Conservation (phyloP, 345 rosid genomes). For the Gossypium bickii region DNA sequence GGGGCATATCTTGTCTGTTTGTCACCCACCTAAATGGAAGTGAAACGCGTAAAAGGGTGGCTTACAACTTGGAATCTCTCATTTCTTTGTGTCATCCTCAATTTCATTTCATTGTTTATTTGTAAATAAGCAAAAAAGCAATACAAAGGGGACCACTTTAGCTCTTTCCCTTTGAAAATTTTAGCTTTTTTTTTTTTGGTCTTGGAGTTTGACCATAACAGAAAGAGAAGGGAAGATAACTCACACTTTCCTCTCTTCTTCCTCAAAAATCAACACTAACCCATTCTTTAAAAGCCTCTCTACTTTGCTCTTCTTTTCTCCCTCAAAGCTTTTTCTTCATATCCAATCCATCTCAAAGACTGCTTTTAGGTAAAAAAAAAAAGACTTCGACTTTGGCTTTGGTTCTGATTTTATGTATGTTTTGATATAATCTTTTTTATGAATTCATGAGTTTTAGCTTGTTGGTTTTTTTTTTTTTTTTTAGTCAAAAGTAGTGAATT, state of each 20-base stretch:
- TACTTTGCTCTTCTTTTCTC: constrained; percentile 5
- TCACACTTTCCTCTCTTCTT: constrained; percentile 64
- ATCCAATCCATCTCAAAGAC: background rate
- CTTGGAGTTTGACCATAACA: constrained; percentile 47
- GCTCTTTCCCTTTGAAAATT: constrained; percentile 31
- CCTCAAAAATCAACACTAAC: constrained; percentile 24
- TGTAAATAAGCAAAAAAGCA: background rate
- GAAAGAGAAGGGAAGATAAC: constrained; percentile 44
- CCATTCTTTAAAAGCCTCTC: constrained; percentile 28
- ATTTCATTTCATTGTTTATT: background rate
- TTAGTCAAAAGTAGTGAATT: constrained; percentile 10
- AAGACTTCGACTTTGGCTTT: background rate
- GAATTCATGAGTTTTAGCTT: background rate
- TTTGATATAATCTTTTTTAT: background rate
- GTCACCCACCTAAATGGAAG: constrained; percentile 25
- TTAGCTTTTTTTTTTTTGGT: background rate
- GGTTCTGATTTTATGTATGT: background rate
- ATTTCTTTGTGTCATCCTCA: background rate
- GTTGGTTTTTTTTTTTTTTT: background rate
- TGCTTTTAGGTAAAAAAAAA: constrained; percentile 20
- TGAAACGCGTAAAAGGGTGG: constrained; percentile 17
- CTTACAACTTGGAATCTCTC: constrained; percentile 14
- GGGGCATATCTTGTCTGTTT: constrained; percentile 22
- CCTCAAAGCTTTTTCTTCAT: constrained; percentile 12
- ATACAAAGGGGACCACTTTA: background rate